Conservation (phyloP, 1,284 basidiomycete species). For the Cryptococcus neoformans region DNA sequence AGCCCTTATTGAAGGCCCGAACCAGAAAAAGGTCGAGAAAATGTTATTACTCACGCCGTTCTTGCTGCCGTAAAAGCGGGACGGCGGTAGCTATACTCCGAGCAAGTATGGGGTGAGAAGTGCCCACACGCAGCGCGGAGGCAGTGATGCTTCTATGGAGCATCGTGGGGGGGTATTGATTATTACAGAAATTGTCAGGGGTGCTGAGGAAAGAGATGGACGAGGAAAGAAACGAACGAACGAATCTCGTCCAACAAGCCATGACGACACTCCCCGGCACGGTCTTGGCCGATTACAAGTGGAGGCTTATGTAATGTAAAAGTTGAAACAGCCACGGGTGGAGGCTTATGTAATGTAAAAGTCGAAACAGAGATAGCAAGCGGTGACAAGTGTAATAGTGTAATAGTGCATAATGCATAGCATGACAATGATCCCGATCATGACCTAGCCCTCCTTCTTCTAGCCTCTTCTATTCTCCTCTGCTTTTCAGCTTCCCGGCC, state of each 20-base stretch:
- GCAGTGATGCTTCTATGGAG: background rate
- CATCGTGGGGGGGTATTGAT: background rate
- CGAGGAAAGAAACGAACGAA: background rate
- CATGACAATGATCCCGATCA: conserved; percentile 5
- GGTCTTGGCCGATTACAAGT: background rate
- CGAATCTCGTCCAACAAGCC: background rate
- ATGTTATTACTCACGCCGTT: conserved; percentile 11
- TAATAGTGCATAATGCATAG: background rate
- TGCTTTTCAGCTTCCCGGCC: conserved; percentile 23
- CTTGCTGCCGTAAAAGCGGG: conserved; percentile 11
- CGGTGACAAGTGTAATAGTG: too few relatives aligned
- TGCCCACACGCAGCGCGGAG: background rate
- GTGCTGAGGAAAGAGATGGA: background rate
- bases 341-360: conserved; percentile 2
- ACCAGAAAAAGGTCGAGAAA: background rate
- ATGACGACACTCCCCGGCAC: too few relatives aligned
- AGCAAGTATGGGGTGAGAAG: background rate
- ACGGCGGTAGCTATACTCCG: conserved; percentile 10
- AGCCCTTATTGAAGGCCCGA: too few relatives aligned
- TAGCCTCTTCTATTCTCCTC: conserved; percentile 27
- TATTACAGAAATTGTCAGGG: background rate
- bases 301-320: conserved; percentile 3
- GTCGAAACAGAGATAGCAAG: too few relatives aligned
- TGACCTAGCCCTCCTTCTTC: conserved; percentile 20
- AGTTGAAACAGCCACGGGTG: too few relatives aligned